A percentile compares a stretch with the other conserved stretches of the same genome.
phyloP scores from a whole-genome alignment of 176 grass and related monocot species.

The Avena sativa region DNA sequence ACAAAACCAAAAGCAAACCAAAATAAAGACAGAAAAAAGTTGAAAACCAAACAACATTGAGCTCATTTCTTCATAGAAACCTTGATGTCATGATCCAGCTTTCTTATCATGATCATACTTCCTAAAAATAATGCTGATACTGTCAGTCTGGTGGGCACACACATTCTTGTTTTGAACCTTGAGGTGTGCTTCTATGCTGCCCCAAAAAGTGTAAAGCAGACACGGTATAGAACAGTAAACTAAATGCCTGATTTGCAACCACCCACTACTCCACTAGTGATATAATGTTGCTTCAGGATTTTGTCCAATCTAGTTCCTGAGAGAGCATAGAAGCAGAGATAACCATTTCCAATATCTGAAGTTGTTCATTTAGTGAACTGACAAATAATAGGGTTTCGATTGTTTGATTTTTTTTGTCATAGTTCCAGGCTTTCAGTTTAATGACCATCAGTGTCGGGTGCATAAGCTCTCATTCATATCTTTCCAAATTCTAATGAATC shows the following conservation, averaged over 20 bases:
- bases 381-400: not conserved
- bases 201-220: not conserved
- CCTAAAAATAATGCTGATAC: conserved; percentile 16
- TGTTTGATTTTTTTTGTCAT: not conserved
- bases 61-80: conserved; percentile 29
- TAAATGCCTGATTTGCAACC: not conserved
- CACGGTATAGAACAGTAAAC: not conserved
- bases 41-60: conserved; percentile 1
- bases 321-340: not conserved
- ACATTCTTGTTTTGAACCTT: conserved; percentile 26
- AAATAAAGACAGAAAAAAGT: not conserved
- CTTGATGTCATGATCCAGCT: conserved; percentile 25
- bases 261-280: conserved; percentile 18
- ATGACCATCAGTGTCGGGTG: not conserved
- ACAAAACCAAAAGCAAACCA: not conserved
- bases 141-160: not conserved
- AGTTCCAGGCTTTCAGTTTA: conserved; percentile 2
- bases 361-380: conserved; percentile 31
- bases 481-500: conserved; percentile 5
- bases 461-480: conserved; percentile 19
- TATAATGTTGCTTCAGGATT: not conserved
- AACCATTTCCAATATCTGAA: not conserved
- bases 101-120: conserved; percentile 1
- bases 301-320: not conserved
- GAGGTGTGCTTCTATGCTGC: not conserved